Evolutionary conservation across 192 early-diverging fungal species (phyloP).

Genomic region (Gorgonomyces haynaldii): DNA sequence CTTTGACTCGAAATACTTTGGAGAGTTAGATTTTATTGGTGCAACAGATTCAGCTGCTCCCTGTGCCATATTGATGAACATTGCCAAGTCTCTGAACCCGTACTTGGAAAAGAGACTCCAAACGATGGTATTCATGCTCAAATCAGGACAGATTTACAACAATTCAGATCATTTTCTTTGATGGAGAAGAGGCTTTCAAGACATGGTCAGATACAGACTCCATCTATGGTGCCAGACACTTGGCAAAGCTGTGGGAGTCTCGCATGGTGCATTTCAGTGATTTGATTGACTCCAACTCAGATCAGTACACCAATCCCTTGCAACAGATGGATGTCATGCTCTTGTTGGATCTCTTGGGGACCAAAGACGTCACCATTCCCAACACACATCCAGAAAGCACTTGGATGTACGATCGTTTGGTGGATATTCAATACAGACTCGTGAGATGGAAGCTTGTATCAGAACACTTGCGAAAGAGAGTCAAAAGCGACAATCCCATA

Average conservation of each 20-base stretch:
- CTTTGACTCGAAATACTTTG: conserved; percentile 80
- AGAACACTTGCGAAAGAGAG: background rate
- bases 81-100: conserved; percentile 58
- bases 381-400: conserved; percentile 57
- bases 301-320: conserved; percentile 27
- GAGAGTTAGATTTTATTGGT: conserved; percentile 59
- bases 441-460: conserved; percentile 15
- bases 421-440: conserved; percentile 60
- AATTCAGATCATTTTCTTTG: conserved; percentile 91
- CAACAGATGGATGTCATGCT: conserved; percentile 73
- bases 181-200: conserved; percentile 87
- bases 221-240: conserved; percentile 77
- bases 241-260: conserved; percentile 70
- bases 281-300: background rate
- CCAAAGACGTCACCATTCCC: conserved; percentile 31
- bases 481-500: conserved; percentile 3
- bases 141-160: conserved; percentile 31
- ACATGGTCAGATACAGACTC: conserved; percentile 72
- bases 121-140: too few relatives aligned
- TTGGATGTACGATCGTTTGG: conserved; percentile 55
- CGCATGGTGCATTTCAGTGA: conserved; percentile 16
- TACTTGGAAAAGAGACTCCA: background rate
- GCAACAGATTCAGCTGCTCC: conserved; percentile 87
- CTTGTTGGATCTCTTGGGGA: conserved; percentile 78
- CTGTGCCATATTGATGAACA: conserved; percentile 78